Evolutionary conservation across 305 asterid genomes (phyloP), one percentile per base, ranked within the genome.

Genomic region (Fraxinus baroniana): DNA sequence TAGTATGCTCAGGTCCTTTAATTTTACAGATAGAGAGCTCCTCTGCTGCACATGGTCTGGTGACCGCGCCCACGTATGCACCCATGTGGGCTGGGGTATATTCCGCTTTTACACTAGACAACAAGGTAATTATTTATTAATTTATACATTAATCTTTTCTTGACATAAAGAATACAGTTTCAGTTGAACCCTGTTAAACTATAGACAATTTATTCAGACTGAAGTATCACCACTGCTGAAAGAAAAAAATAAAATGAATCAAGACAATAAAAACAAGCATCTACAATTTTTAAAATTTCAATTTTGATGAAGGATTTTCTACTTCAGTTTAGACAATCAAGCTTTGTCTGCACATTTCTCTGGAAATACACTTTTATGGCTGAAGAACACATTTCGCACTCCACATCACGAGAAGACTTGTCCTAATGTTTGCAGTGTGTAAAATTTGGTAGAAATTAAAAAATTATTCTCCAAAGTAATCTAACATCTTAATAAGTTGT

Each of bases 61-160:
- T 87, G 37, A 84, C 85, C 78, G 83, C 91, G 77, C 78, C 91
- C 79, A 89, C 89, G 83, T 79, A 82, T 76, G 85, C 92, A 84
- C 87, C 90, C 17, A 55, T 87, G 85, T 88, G 90, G 93, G 79
- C 85, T 83, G 86, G 88, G 78, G 39, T 89, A 72, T 88, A 88
- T 86, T 81, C 97, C 83, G 89, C 87, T 83, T 89, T 90, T 84
- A 24, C 87, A 57, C 92, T 91, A 77, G 90, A 89, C 87, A 82
- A 78, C 81, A 90, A 87, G 93, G 98, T 95, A 80, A 57, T 55
- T 84, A 37, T 81, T 78, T 28, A 70, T 70, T 44, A 44, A 68
- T 32, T 82, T 83, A 22, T 5, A 15, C 18, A 28, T 4, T 70
- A 35, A 28, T 70, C 8, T 70, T 26, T 30, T 70, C 75, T 30